Percentiles rank a stretch among this genome's conserved stretches.
These are phyloP conservation scores for Cladosporium sp. DNA, from an alignment of 2,329 filamentous ascomycete genomes.

Conservation along the genomic window DNA sequence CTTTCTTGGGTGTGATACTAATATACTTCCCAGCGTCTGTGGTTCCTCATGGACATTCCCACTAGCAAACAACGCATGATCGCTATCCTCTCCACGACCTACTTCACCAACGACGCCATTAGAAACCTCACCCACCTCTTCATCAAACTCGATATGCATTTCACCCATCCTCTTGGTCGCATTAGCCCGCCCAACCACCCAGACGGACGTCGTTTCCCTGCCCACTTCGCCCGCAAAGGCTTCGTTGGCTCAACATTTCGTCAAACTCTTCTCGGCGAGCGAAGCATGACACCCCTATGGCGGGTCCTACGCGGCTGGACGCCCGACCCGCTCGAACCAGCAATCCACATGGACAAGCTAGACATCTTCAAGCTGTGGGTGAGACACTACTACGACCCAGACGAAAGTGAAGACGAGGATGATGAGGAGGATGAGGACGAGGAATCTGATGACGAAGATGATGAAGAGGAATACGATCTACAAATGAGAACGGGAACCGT, in stretches of 20 bases:
- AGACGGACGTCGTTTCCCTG: slow-evolving; percentile 9
- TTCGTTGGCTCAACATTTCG: slow-evolving; percentile 46
- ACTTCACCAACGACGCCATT: slow-evolving; percentile 60
- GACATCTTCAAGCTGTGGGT: slow-evolving; percentile 57
- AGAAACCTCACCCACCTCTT: slow-evolving; percentile 61
- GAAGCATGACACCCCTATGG: slow-evolving; percentile 43
- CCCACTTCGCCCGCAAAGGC: slow-evolving; percentile 37
- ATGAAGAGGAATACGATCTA: too few relatives aligned
- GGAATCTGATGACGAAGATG: too few relatives aligned
- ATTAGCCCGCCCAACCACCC: slow-evolving; percentile 16
- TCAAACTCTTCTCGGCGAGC: slow-evolving; percentile 46
- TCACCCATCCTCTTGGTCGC: slow-evolving; percentile 56
- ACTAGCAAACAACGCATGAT: slow-evolving; percentile 53
- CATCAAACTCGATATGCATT: slow-evolving; percentile 67
- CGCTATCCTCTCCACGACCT: slow-evolving; percentile 48
- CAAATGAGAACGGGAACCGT: too few relatives aligned
- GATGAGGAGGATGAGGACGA: too few relatives aligned
- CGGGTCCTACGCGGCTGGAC: slow-evolving; percentile 55
- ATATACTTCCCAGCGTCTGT: slow-evolving; percentile 53
- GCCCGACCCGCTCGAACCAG: slow-evolving; percentile 17
- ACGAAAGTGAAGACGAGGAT: slow-evolving; percentile 17
- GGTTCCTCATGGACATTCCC: slow-evolving; percentile 67
- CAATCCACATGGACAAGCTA: slow-evolving; percentile 29
- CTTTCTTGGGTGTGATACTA: slow-evolving; percentile 36
- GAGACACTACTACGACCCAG: slow-evolving; percentile 50